Base-by-base conservation (phyloP, 2,329 filamentous ascomycete species). In the Monosporascus sp. region DNA sequence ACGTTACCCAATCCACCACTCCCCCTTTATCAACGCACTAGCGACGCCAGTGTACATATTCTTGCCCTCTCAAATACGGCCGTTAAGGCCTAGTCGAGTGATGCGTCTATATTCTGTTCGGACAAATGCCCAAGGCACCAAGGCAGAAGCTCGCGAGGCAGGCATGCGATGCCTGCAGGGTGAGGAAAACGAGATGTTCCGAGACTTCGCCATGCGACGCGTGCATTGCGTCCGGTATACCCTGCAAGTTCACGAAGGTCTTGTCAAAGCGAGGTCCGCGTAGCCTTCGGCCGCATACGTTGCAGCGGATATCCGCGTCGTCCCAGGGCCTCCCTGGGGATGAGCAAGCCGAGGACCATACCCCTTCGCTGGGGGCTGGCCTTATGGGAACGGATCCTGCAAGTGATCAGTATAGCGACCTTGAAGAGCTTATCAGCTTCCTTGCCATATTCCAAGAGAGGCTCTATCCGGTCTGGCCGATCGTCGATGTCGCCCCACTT, bases 391-490 rank as follows among this genome's bases (percentile, higher is more conserved):
- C 31, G 9, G 11, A 35, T 14, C 31, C 31, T 14, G 31, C 5
- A 5, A 35, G 3, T 11, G 11, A 31, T 31, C 27, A 35, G 31
- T 14, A 35, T 14, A 35, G 5, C 31, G 48, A 63, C 64, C 2
- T 63, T 79, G 5, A 74, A 75, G 55, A 67, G 75, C 47, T 35
- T 80, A 78, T 56, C 72, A 72, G 3, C 69, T 76, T n/a, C 73
- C 76, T 14, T 5, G 9, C 31, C 31, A 35, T 35, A 35, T 35
- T 35, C 31, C 31, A 35, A 14, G 31, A 35, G 31, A 35, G 31
- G 31, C 64, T 80, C 46, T 80, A 76, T 49, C 76, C 77, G 1
- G 73, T 80, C 3, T 80, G 77, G 77, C 77, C 77, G 24, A 72
- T 80, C 38, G 70, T 79, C 43, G 70, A 74, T 39, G 72, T 76